Conservation (phyloP, 225 moss, liverwort and hornwort species). For the Marchantia paleacea region DNA sequence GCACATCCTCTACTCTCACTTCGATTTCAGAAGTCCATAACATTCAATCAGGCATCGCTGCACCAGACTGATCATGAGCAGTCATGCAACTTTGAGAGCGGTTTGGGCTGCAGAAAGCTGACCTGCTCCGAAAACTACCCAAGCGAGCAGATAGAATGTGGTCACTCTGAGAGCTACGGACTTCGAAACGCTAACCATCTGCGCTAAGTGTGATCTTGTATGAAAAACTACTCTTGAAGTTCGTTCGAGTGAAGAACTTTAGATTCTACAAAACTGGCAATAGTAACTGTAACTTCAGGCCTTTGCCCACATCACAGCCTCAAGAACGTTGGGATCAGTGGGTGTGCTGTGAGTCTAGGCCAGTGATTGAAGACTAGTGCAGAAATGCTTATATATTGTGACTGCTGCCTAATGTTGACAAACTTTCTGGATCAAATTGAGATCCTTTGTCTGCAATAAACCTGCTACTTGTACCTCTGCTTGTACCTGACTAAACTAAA, state of each 20-base stretch:
- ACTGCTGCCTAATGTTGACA: background rate
- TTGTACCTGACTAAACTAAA: background rate
- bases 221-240: background rate
- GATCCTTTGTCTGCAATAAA: background rate
- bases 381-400: background rate
- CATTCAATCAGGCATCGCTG: no score
- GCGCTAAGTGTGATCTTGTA: background rate
- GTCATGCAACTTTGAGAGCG: no score
- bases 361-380: background rate
- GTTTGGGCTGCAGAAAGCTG: background rate
- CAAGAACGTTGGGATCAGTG: background rate
- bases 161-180: background rate
- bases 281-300: background rate
- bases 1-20: no score
- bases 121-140: slow-evolving; percentile 9
- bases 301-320: background rate
- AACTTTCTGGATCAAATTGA: background rate
- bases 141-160: slow-evolving; percentile 8
- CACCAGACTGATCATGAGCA: no score
- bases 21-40: no score
- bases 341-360: background rate
- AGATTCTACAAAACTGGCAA: background rate
- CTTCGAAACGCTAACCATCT: background rate
- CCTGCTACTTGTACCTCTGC: background rate
- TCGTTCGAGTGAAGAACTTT: background rate